Conservation (phyloP, 192 early-diverging fungal genomes). For the Diversispora eburnea region DNA sequence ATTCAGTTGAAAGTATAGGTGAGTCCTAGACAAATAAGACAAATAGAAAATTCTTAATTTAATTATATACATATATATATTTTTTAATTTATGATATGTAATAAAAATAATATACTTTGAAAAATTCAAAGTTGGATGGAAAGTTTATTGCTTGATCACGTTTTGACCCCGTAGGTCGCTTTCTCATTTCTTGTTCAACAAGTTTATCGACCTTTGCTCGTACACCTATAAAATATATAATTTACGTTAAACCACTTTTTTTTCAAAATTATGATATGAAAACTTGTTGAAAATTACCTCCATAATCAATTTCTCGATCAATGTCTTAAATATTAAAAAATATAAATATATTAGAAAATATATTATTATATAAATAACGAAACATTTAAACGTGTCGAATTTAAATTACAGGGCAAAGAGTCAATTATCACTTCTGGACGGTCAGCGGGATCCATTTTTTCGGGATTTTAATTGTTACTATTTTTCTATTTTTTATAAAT, state of each 20-base stretch:
- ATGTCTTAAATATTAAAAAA: slow-evolving; percentile 9
- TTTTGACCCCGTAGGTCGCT: slow-evolving; percentile 32
- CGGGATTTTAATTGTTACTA: no score
- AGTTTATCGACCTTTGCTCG: slow-evolving; percentile 48
- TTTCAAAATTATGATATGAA: not conserved
- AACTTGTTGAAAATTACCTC: slow-evolving; percentile 1
- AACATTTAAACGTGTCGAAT: no score
- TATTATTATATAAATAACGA: not conserved
- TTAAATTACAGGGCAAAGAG: slow-evolving; percentile 19
- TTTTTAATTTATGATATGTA: not conserved
- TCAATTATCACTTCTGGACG: slow-evolving; percentile 16
- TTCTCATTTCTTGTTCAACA: slow-evolving; percentile 54
- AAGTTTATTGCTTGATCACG: slow-evolving; percentile 37
- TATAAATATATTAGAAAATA: not conserved
- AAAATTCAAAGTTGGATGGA: slow-evolving; percentile 46
- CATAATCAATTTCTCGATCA: slow-evolving; percentile 27
- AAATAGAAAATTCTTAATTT: not conserved
- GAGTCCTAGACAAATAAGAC: slow-evolving; percentile 9
- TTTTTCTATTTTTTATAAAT: no score
- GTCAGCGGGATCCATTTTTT: not conserved
- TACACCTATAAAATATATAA: slow-evolving; percentile 36
- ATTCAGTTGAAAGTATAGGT: slow-evolving; percentile 20
- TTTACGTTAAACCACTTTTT: not conserved
- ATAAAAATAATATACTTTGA: slow-evolving; percentile 25
- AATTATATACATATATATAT: not conserved